These are phyloP conservation scores for Lojkania enalia DNA, from an alignment of 2,329 filamentous ascomycete species.

Conservation along the genomic window DNA sequence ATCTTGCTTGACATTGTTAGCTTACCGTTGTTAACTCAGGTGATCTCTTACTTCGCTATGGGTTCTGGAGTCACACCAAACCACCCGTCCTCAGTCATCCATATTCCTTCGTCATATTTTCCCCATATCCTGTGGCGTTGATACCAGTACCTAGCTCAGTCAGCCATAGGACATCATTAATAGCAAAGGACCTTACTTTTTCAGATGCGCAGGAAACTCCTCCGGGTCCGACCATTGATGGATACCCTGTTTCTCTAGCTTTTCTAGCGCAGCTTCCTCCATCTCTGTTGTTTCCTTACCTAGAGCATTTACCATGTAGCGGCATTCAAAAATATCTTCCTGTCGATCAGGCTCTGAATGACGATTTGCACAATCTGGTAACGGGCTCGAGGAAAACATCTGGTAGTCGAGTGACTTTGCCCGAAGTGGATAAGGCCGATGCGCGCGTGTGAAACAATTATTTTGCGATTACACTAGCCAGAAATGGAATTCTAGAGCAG, in stretches of 20 bases:
- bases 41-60: conserved; percentile 68
- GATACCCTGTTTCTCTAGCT: conserved; percentile 44
- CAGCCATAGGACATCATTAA: no score
- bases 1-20: conserved; percentile 61
- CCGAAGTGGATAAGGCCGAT: no score
- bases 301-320: neutral
- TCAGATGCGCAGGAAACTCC: conserved; percentile 80
- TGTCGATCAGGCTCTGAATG: no score
- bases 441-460: no score
- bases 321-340: no score
- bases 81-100: conserved; percentile 93
- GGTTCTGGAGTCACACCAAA: conserved; percentile 96
- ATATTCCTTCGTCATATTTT: conserved; percentile 82
- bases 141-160: conserved; percentile 89
- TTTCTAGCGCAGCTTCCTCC: conserved; percentile 24
- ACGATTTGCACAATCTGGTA: no score
- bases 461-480: no score
- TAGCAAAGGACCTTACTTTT: conserved; percentile 78
- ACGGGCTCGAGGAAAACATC: no score
- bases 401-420: neutral
- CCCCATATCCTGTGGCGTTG: conserved; percentile 88
- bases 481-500: no score
- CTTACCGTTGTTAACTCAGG: conserved; percentile 34
- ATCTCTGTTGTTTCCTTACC: conserved; percentile 8
- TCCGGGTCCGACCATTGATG: conserved; percentile 71